Evolutionary conservation across 305 asterid species (phyloP).

Genomic region (Coffea humblotiana): DNA sequence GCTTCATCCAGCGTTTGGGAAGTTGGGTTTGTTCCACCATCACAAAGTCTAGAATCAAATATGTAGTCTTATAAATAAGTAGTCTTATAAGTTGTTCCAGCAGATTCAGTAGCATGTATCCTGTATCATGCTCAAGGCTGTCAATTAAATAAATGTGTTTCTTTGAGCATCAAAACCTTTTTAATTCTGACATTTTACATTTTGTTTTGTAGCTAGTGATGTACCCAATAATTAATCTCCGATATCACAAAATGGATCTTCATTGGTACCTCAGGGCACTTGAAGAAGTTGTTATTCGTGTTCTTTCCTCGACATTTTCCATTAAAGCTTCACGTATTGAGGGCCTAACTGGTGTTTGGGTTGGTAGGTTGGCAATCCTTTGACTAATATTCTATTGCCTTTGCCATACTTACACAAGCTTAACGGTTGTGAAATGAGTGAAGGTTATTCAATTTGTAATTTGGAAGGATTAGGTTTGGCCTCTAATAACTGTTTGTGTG

Average conservation of each 20-base stretch:
- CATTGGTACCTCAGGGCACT: conserved; percentile 91
- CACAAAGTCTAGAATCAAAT: not conserved
- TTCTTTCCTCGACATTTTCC: conserved; percentile 57
- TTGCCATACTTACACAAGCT: not conserved
- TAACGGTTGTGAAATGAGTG: not conserved
- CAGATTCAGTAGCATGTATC: not conserved
- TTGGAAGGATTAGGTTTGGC: not conserved
- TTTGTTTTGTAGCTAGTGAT: conserved; percentile 68
- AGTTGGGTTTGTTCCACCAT: not conserved
- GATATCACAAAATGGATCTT: conserved; percentile 70
- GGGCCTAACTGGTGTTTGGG: conserved; percentile 92
- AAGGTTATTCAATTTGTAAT: not conserved
- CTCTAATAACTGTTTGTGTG: not conserved
- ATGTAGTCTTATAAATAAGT: not conserved
- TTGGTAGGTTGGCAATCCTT: conserved; percentile 52
- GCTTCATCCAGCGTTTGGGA: not conserved
- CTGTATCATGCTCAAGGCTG: not conserved
- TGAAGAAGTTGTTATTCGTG: conserved; percentile 86
- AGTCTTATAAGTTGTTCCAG: not conserved
- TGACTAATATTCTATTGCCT: not conserved
- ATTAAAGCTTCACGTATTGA: conserved; percentile 66
- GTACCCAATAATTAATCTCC: conserved; percentile 90
- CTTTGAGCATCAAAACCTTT: not conserved
- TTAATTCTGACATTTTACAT: conserved; percentile 12
- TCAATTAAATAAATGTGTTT: not conserved